phyloP scores from a whole-genome alignment of 495 filamentous ascomycete species.

The Immersiella caudata region DNA sequence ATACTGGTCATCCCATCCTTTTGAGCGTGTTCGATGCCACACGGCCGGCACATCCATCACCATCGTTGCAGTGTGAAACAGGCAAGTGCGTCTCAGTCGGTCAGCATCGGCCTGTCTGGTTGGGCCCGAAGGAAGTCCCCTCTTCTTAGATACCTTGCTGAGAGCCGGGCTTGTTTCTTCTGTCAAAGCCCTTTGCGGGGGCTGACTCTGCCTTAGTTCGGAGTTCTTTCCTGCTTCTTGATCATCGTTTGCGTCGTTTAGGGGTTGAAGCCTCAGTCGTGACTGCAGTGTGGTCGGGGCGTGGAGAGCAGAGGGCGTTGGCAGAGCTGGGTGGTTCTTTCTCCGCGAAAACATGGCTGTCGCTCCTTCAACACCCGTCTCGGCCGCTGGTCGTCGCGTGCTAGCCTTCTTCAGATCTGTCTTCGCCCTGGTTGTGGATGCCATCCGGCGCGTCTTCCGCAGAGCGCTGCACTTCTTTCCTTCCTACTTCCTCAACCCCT shows the following conservation, averaged over 20 bases:
- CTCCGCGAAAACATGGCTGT: constrained; percentile 31
- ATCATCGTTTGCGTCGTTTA: constrained; percentile 1
- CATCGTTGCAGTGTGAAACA: background rate
- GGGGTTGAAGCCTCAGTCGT: background rate
- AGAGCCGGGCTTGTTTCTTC: background rate
- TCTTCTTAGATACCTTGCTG: background rate
- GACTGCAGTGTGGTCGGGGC: constrained; percentile 15
- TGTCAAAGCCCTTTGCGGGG: background rate
- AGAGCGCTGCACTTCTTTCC: constrained; percentile 24
- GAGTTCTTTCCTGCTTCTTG: background rate
- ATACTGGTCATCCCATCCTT: background rate
- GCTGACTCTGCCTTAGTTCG: constrained; percentile 3
- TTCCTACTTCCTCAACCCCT: constrained; percentile 5
- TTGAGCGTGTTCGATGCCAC: background rate
- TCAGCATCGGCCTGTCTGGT: background rate
- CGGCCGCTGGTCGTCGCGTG: constrained; percentile 32
- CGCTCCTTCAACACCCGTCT: constrained; percentile 28
- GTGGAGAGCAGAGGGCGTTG: background rate
- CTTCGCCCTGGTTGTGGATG: constrained; percentile 29
- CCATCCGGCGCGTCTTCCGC: constrained; percentile 27
- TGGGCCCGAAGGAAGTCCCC: constrained; percentile 1
- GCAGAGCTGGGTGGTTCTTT: constrained; percentile 3
- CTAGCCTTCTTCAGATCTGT: constrained; percentile 32
- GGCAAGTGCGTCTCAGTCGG: constrained; percentile 3
- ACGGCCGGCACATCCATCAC: background rate